These are phyloP conservation scores for Podaxis sp. DNA, from an alignment of 768 basidiomycete species.

Conservation along the genomic window DNA sequence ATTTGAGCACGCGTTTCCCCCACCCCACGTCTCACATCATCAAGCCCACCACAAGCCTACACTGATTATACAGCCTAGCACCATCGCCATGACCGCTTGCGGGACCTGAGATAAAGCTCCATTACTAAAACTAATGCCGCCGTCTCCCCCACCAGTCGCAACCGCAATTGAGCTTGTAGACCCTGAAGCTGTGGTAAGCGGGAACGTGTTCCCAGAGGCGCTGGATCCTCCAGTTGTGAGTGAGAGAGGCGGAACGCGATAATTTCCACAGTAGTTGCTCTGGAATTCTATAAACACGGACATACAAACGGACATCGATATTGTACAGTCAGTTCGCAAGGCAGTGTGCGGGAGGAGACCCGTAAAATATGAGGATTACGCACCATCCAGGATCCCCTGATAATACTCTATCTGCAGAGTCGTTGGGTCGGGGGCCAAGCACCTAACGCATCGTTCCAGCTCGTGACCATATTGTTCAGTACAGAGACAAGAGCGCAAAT, in stretches of 20 bases:
- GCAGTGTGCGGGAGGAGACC: neutral
- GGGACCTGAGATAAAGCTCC: neutral
- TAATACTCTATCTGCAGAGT: neutral
- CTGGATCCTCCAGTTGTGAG: neutral
- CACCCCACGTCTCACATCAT: neutral
- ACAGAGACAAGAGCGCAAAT: constrained; percentile 4
- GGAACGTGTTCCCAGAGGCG: neutral
- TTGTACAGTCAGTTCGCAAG: neutral
- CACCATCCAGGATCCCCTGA: constrained; percentile 9
- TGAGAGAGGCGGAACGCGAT: constrained; percentile 2
- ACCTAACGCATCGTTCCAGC: neutral
- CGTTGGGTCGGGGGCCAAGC: constrained; percentile 7
- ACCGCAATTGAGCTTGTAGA: neutral
- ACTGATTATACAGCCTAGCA: neutral
- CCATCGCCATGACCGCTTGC: too few relatives aligned
- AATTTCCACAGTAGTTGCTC: neutral
- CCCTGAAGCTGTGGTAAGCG: neutral
- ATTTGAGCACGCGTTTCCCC: neutral
- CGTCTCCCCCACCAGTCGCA: neutral
- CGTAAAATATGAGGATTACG: neutral
- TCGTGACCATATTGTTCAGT: neutral
- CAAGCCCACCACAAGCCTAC: neutral
- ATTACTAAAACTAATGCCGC: neutral
- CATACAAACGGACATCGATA: neutral
- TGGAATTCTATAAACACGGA: neutral